Percentiles rank a stretch among this genome's conserved stretches.
Evolutionary conservation across 2,329 filamentous ascomycete genomes (phyloP).

Genomic region (Trichophyton rubrum): DNA sequence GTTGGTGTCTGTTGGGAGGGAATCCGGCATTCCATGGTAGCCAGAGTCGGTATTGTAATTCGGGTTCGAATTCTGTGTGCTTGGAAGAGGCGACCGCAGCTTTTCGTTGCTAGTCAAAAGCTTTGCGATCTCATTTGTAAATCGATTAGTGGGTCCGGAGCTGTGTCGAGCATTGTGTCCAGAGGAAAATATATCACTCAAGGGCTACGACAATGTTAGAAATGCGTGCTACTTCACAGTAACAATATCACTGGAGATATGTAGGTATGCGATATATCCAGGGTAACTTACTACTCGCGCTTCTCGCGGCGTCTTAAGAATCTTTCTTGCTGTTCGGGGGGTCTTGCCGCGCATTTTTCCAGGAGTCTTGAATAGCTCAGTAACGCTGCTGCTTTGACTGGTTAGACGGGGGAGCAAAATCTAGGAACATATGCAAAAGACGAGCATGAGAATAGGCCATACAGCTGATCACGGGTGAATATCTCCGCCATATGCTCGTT

Average conservation of each 20-base stretch:
- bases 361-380: conserved; percentile 77
- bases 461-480: conserved; percentile 79
- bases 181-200: conserved; percentile 38
- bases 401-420: neutral
- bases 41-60: conserved; percentile 36
- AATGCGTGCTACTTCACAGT: neutral
- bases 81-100: conserved; percentile 9
- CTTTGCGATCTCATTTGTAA: conserved; percentile 27
- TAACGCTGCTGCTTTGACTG: conserved; percentile 55
- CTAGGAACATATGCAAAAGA: neutral
- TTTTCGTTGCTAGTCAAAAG: conserved; percentile 15
- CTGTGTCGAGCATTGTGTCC: conserved; percentile 27
- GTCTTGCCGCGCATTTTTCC: conserved; percentile 39
- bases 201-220: conserved; percentile 24
- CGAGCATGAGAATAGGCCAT: conserved; percentile 25
- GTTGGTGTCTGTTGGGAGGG: neutral
- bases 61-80: conserved; percentile 22
- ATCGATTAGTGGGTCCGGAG: conserved; percentile 23
- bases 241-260: neutral
- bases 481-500: conserved; percentile 98
- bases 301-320: conserved; percentile 12
- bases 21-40: conserved; percentile 35
- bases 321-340: conserved; percentile 34
- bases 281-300: conserved; percentile 31
- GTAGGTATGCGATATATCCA: neutral